A percentile compares a stretch with the other conserved stretches of the same genome.
Conservation (phyloP, 768 basidiomycete genomes). For the Tricholoma saponaceum region DNA sequence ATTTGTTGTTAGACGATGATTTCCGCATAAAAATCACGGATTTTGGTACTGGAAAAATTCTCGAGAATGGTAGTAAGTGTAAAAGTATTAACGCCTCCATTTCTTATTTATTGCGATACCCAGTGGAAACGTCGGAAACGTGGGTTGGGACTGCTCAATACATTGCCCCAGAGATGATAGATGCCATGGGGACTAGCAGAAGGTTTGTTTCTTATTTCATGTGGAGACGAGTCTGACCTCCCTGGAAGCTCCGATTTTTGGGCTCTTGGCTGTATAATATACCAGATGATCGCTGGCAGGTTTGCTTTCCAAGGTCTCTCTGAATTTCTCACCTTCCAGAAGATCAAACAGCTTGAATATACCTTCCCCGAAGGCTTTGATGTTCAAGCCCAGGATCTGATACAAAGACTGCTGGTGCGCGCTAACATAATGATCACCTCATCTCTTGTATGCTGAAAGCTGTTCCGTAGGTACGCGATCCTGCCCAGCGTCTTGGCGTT, state of each 20-base stretch:
- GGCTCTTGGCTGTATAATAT: conserved; percentile 93
- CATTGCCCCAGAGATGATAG: conserved; percentile 81
- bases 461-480: conserved; percentile 48
- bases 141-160: conserved; percentile 93
- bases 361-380: conserved; percentile 86
- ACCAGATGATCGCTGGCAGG: conserved; percentile 86
- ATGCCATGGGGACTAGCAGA: conserved; percentile 67
- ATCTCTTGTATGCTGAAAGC: not conserved
- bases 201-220: conserved; percentile 43
- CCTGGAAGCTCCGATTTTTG: conserved; percentile 81
- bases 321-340: conserved; percentile 93
- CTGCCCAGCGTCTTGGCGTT: conserved; percentile 56
- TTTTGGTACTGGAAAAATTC: conserved; percentile 88
- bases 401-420: conserved; percentile 71
- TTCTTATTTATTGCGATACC: not conserved
- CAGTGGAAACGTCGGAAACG: conserved; percentile 51
- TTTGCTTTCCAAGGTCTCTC: conserved; percentile 91
- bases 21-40: conserved; percentile 94
- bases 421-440: not conserved
- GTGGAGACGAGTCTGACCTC: conserved; percentile 9
- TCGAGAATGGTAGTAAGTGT: conserved; percentile 50
- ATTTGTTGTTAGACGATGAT: conserved; percentile 82
- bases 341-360: conserved; percentile 87
- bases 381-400: conserved; percentile 72
- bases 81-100: not conserved